Evolutionary conservation across 2,329 filamentous ascomycete genomes (phyloP).

Genomic region (Emergomyces pasteurianus): DNA sequence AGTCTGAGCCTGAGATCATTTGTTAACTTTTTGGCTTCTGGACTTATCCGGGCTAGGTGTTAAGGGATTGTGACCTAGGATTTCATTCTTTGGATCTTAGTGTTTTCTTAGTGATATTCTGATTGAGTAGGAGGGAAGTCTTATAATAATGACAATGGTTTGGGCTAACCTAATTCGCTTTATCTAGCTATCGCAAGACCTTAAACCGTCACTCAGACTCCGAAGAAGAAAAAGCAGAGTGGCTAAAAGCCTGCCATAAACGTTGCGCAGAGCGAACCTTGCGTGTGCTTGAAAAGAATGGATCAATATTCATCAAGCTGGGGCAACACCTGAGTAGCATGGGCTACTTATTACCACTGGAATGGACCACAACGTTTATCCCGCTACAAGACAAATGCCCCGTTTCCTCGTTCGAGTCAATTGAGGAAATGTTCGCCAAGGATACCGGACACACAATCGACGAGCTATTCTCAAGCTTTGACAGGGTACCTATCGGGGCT

Average conservation of each 20-base stretch:
- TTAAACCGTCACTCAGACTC: conserved; percentile 54
- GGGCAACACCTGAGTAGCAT: conserved; percentile 93
- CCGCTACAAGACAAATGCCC: conserved; percentile 93
- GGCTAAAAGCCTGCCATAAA: conserved; percentile 75
- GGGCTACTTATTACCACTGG: conserved; percentile 80
- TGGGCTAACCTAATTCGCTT: background rate
- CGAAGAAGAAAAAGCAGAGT: conserved; percentile 50
- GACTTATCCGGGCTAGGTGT: conserved; percentile 5
- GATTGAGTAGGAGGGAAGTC: background rate
- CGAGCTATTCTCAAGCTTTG: conserved; percentile 80
- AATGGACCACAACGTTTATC: conserved; percentile 94
- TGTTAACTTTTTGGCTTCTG: conserved; percentile 4
- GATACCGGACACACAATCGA: conserved; percentile 71
- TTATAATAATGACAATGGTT: background rate
- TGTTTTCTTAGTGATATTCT: background rate
- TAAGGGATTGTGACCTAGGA: background rate
- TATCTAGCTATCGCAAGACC: conserved; percentile 67
- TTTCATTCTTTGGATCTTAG: background rate
- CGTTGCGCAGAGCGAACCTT: conserved; percentile 83
- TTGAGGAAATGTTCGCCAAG: conserved; percentile 70
- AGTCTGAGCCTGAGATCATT: conserved; percentile 27
- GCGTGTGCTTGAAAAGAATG: conserved; percentile 82
- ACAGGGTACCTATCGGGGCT: conserved; percentile 69
- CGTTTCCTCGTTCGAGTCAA: conserved; percentile 75
- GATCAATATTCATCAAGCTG: conserved; percentile 96